Evolutionary conservation across 2,329 filamentous ascomycete genomes (phyloP), one percentile per base, ranked within the genome.

Genomic region (Remersonia thermophila): DNA sequence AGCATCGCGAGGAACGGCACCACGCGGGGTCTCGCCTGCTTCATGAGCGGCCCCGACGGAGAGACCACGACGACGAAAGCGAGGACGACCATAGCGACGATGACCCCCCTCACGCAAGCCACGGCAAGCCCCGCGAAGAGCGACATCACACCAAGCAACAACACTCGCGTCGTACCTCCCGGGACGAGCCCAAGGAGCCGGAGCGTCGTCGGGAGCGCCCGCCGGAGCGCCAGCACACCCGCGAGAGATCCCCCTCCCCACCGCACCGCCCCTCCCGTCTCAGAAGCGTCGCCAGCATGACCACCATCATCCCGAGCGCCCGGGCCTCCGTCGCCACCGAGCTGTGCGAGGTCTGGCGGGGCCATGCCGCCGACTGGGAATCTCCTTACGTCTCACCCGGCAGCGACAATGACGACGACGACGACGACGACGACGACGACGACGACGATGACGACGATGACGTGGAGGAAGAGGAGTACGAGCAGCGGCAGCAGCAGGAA

Each of bases 261-360:
- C 6, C 35, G 4, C 28, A 14, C 14, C 27, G 28, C 26, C 43
- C 23, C 12, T 27, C 11, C 12, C 40, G 32, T 12, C 32, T 34
- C 16, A 25, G 14, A 7, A 36, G 27, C 33, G 10, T 41, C 9
- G 28, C 31, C 23, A 43, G 37, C 37, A 42, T 38, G 33, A 30
- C 36, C 8, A 36, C 34, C 11, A 39, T 39, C 18, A 37, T 45
- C 20, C 42, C 40, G 4, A 41, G 37, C n/a, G 9, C 15, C 27
- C 38, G 33, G 20, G 5, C 5, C 16, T 44, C 46, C 9, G 33
- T 36, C 3, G 47, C 41, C 16, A 43, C 47, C 8, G 40, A 43
- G 7, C 28, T 47, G 8, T 49, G 46, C 29, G 47, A 50, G n/a
- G 44, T 50, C 26, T 50, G 47, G 47, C 40, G 38, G 11, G 47